Percentiles rank a stretch among this genome's conserved stretches.
These are phyloP conservation scores for Penicillium steckii DNA, from an alignment of 495 filamentous ascomycete genomes.

Conservation along the genomic window DNA sequence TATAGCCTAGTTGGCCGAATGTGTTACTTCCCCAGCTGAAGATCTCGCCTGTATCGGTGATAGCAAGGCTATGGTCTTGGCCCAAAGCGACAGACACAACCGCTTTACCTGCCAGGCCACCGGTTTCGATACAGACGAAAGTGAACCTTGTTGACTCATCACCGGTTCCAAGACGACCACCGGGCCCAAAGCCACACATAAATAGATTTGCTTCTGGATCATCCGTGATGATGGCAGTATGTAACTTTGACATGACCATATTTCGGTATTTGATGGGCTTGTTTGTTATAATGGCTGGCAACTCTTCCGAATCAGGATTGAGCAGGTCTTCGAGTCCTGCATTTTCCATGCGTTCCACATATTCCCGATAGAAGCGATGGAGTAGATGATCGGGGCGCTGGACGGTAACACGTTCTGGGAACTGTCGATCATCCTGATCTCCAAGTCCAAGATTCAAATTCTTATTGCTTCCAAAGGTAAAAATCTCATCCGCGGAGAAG, in stretches of 20 bases:
- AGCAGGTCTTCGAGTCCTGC: constrained; percentile 21
- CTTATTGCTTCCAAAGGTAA: constrained; percentile 91
- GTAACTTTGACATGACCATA: constrained; percentile 83
- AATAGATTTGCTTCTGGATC: constrained; percentile 92
- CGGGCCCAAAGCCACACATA: constrained; percentile 87
- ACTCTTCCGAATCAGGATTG: constrained; percentile 35
- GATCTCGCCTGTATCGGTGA: constrained; percentile 76
- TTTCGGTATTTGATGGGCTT: constrained; percentile 71
- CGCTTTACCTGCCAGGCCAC: constrained; percentile 66
- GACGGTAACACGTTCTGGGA: constrained; percentile 76
- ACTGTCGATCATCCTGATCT: constrained; percentile 90
- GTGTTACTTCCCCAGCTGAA: constrained; percentile 93
- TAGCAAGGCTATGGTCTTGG: constrained; percentile 85
- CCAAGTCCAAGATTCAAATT: constrained; percentile 90
- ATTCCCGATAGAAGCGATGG: constrained; percentile 62
- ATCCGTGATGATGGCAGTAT: constrained; percentile 85
- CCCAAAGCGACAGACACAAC: constrained; percentile 75
- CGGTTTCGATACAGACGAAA: constrained; percentile 75
- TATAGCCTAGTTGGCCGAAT: constrained; percentile 83
- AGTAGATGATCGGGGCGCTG: constrained; percentile 80
- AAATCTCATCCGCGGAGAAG: constrained; percentile 79
- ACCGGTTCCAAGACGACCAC: constrained; percentile 86
- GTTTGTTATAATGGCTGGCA: constrained; percentile 69
- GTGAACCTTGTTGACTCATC: constrained; percentile 84
- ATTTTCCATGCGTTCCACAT: constrained; percentile 41